Percentiles rank a stretch among this genome's conserved stretches.
Conservation (phyloP, 2,329 filamentous ascomycete genomes). For the Cercospora zeina region DNA sequence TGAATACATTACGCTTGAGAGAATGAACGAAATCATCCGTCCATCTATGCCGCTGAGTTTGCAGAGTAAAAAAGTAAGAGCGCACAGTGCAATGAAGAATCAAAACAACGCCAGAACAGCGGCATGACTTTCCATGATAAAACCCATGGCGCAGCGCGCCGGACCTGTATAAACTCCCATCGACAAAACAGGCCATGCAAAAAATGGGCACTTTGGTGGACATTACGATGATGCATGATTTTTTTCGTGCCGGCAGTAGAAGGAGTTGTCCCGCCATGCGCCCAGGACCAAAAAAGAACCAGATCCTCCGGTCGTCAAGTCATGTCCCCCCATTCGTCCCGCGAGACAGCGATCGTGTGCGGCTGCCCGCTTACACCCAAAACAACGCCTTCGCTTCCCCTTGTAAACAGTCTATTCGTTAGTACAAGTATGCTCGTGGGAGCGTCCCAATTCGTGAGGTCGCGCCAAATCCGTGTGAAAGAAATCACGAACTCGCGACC, state of each 20-base stretch:
- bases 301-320: background rate
- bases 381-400: constrained; percentile 10
- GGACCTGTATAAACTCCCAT: background rate
- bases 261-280: background rate
- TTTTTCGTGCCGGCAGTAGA: background rate
- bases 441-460: background rate
- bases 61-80: no score
- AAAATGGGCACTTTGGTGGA: background rate
- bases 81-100: background rate
- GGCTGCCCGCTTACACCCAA: background rate
- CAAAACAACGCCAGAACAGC: background rate
- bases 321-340: background rate
- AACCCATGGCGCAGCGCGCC: background rate
- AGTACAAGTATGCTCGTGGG: constrained; percentile 1
- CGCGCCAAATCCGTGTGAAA: background rate
- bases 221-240: constrained; percentile 4
- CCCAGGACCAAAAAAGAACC: background rate
- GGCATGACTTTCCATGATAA: background rate
- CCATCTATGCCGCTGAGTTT: background rate
- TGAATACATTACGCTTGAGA: background rate
- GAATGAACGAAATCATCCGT: background rate
- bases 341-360: background rate
- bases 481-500: background rate
- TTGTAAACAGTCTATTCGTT: background rate
- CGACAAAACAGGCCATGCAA: background rate